Base-by-base conservation (phyloP, 2,329 filamentous ascomycete genomes). In the Cordyceps tenuipes region DNA sequence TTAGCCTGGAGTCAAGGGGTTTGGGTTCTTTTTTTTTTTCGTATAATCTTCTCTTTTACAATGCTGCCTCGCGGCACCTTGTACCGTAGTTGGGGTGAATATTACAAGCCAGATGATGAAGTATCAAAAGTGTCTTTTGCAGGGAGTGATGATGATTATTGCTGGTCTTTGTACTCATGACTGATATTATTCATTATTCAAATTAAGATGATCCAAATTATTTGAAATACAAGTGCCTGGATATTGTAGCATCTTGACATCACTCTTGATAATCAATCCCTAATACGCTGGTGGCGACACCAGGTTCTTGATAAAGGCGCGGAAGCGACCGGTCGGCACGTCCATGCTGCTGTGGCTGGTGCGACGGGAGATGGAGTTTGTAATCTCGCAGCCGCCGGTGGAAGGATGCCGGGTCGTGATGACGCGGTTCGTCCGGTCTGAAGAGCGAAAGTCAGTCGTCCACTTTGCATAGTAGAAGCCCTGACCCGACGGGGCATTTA, bases 41-140 rank as follows among this genome's bases (percentile, higher is more conserved):
- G 47, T 53, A 41, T 59, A 59, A 49, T 63, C 58, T 62, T 36
- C n/a, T 50, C 36, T 51, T 60, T 58, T 69, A 77, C 73, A 77
- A 73, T 71, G 74, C 70, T 78, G 76, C 76, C 77, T 77, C 77
- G 65, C 77, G 77, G 76, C 74, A 75, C 69, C 69, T 74, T 75
- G 70, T 72, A 69, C 56, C 48, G 19, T 23, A 60, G 50, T 54
- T 15, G 44, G 43, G 57, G 17, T 46, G 47, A 51, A 51, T 51
- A 23, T 58, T 39, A 34, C 21, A 44, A 12, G 51, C 36, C n/a
- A 21, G n/a, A 46, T n/a, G n/a, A 46, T 36, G 34, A 36, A 36
- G 34, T 36, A 12, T 36, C 10, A 36, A 29, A 29, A 6, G 5
- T 6, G 7, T 29, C 29, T 29, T 6, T 29, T 29, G 3, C 29